Evolutionary conservation across 805 yeast species (phyloP).

Genomic region (Sugiyamaella qingdaonensis): DNA sequence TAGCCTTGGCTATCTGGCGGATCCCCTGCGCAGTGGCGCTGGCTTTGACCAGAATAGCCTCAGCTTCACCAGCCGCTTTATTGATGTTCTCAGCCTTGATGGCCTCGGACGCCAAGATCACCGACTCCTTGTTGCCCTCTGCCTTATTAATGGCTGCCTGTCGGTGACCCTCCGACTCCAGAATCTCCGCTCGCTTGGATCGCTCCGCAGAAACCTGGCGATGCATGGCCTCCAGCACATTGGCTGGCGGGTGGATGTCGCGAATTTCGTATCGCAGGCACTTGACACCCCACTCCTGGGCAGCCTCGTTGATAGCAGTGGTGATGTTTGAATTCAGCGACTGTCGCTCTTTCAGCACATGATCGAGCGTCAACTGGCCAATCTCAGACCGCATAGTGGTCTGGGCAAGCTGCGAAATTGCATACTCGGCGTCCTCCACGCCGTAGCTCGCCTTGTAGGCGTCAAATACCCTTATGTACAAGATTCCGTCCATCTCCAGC

Average conservation of each 20-base stretch:
- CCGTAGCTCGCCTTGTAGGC: conserved; percentile 85
- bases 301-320: conserved; percentile 76
- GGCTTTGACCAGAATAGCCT: conserved; percentile 60
- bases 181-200: conserved; percentile 79
- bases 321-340: conserved; percentile 68
- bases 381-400: conserved; percentile 89
- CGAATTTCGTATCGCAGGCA: conserved; percentile 83
- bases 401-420: conserved; percentile 80
- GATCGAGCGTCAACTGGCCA: conserved; percentile 76
- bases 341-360: conserved; percentile 74
- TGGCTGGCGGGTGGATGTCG: conserved; percentile 82
- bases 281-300: conserved; percentile 78
- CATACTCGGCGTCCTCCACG: conserved; percentile 83
- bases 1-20: conserved; percentile 59
- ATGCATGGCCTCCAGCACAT: conserved; percentile 87
- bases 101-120: conserved; percentile 75
- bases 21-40: conserved; percentile 73
- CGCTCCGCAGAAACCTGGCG: conserved; percentile 85
- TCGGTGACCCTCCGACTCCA: conserved; percentile 81
- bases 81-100: conserved; percentile 57
- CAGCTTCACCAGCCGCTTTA: conserved; percentile 69
- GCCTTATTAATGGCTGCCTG: conserved; percentile 77
- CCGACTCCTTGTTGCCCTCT: conserved; percentile 71
- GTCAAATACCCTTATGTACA: conserved; percentile 71
- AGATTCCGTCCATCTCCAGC: conserved; percentile 77